Base-by-base conservation (phyloP, 2,329 filamentous ascomycete species). In the Huntiella bhutanensis region DNA sequence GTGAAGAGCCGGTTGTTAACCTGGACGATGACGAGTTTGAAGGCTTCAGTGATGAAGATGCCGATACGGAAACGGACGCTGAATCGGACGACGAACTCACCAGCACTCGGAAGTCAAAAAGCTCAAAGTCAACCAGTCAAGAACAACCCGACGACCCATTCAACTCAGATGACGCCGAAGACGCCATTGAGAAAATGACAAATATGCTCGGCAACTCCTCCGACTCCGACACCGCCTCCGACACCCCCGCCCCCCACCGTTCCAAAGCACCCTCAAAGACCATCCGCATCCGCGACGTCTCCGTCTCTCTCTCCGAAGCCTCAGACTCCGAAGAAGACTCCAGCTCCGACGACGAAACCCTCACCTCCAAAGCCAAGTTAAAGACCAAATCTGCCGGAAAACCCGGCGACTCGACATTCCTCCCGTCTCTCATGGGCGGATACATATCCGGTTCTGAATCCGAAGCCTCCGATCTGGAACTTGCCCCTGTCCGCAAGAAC, bases 391-490 rank as follows among this genome's bases (percentile, higher is more conserved):
- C 64, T 62, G 1, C 51, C 47, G 45, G 44, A 15, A 51, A 47
- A 17, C 43, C 41, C 16, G 16, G 55, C 8, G 61, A 61, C 46
- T 73, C 80, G 0, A 73, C 73, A 0, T 85, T 86, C 57, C 64
- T 91, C 2, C 83, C 83, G 0, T 76, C 77, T 1, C 70, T 91
- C 12, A 83, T 84, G 70, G 79, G 77, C 15, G 81, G 81, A 48
- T 92, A 88, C 62, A 72, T 83, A 54, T 85, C 81, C 2, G 82
- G 80, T 41, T 82, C 78, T 6, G 81, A 83, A 53, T 75, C 71
- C 0, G 49, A 50, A 13, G 73, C 71, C 5, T 81, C 78, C 0
- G 78, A 82, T 52, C 64, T 82, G 16, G 81, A 85, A 45, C 60
- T 68, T 2, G 72, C 71, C 4, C 66, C 66, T 1, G 61, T 68